Conservation (phyloP, 306 rosid genomes). For the Inga leiocalycina region DNA sequence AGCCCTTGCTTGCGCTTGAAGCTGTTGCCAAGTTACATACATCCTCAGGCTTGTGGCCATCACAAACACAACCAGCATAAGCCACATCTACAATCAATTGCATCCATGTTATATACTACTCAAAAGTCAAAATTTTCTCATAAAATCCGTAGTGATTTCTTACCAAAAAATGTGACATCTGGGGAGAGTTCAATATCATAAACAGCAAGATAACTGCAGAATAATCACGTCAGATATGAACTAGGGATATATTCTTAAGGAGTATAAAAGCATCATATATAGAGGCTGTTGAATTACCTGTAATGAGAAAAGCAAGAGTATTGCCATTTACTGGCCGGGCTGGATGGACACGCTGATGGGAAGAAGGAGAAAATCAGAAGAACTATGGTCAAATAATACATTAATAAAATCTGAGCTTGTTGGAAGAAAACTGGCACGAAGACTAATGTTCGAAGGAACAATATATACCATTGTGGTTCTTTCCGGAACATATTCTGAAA, state of each 20-base stretch:
- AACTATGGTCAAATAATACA: conserved; percentile 11
- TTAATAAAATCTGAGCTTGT: not conserved
- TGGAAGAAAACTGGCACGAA: conserved; percentile 17
- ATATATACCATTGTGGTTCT: conserved; percentile 53
- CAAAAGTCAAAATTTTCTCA: not conserved
- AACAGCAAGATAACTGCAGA: conserved; percentile 70
- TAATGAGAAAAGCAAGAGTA: conserved; percentile 77
- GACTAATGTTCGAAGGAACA: not conserved
- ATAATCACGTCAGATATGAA: conserved; percentile 24
- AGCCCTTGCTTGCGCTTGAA: conserved; percentile 92
- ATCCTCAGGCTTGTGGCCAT: conserved; percentile 74
- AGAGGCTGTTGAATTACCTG: conserved; percentile 54
- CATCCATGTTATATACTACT: not conserved
- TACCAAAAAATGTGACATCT: conserved; percentile 80
- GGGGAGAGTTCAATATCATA: conserved; percentile 83
- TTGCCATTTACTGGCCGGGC: conserved; percentile 47
- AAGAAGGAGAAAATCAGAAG: conserved; percentile 20
- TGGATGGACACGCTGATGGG: conserved; percentile 39
- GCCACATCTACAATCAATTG: conserved; percentile 62
- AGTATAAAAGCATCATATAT: conserved; percentile 25
- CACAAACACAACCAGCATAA: conserved; percentile 77
- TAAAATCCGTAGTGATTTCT: conserved; percentile 16
- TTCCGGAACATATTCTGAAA: conserved; percentile 55
- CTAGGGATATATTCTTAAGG: conserved; percentile 8
- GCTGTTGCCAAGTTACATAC: conserved; percentile 90